Conservation (phyloP, 2,329 filamentous ascomycete genomes). For the Xylariaceae sp. region DNA sequence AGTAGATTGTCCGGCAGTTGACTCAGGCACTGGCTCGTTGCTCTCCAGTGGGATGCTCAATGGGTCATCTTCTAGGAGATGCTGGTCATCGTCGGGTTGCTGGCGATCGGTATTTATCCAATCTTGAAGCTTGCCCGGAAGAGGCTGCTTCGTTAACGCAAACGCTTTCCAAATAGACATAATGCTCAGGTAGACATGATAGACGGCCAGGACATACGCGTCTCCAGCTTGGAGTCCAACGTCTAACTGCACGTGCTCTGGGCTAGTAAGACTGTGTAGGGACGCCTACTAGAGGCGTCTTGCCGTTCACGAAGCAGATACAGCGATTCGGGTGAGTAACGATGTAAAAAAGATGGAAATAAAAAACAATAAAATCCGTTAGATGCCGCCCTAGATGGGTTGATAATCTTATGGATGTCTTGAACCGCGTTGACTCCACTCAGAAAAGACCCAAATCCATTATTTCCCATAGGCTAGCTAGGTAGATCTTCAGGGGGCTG, state of each 20-base stretch:
- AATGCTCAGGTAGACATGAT: not conserved
- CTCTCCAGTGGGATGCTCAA: constrained; percentile 28
- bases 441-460: not conserved
- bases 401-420: not conserved
- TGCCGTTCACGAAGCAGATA: not conserved
- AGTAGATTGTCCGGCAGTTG: not conserved
- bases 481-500: not conserved
- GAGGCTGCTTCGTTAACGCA: constrained; percentile 5
- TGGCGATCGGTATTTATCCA: not conserved
- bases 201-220: not conserved
- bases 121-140: constrained; percentile 11
- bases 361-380: too few species aligned
- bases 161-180: constrained; percentile 11
- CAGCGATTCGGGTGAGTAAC: not conserved
- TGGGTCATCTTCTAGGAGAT: constrained; percentile 29
- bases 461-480: too few species aligned
- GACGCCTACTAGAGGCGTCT: not conserved
- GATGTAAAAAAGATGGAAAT: not conserved
- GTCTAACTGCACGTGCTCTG: not conserved
- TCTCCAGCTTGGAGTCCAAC: not conserved
- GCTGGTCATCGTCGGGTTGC: constrained; percentile 20
- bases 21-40: constrained; percentile 4
- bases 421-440: not conserved
- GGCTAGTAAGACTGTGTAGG: not conserved
- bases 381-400: too few species aligned